Base-by-base conservation (phyloP, 805 yeast species). In the Wickerhamiella sorbophila region DNA sequence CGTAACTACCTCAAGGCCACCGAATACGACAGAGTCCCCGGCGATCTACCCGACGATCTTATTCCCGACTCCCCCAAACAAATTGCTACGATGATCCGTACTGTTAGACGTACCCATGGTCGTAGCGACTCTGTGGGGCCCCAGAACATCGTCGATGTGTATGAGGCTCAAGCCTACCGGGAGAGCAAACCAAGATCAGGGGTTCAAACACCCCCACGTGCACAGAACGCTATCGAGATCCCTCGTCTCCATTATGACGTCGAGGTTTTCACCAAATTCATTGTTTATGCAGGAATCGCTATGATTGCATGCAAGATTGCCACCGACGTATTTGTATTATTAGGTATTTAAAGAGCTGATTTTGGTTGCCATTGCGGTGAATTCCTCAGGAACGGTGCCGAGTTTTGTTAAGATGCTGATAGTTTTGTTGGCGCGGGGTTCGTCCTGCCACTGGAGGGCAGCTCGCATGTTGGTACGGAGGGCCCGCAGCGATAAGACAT, bases 221-320 rank as follows among this genome's bases (percentile, higher is more conserved):
- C 29, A 6, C 51, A 50, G 26, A 27, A 36, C 20, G 49, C 52
- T 14, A 52, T 60, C 24, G 49, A 46, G 24, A 49, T 44, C 10
- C 65, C 64, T 2, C 57, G 67, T 16, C 55, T 53, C 2, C 68
- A 87, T 38, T 77, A 79, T 50, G 86, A 77, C 43, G 77, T 80
- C 24, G 88, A 80, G 47, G 80, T 84, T 3, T 60, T 83, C 26
- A 86, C 91, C 8, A 69, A 94, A 52, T 63, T 82, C 47, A 60
- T 80, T 15, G 81, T 86, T 1, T 88, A 88, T 60, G 78, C 82
- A 1, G 97, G 97, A 0, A 74, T 88, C 22, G 71, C 91, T 0
- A 52, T 66, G 21, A 59, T 71, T 26, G 79, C 81, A 0, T 59
- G 71, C 12, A 14, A 10, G 6, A 33, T 36, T 10, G 39, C 44